A percentile compares a stretch with the other conserved stretches of the same genome.
These are phyloP conservation scores for Corinectria fuckeliana DNA, from an alignment of 2,329 filamentous ascomycete species.

Conservation along the genomic window DNA sequence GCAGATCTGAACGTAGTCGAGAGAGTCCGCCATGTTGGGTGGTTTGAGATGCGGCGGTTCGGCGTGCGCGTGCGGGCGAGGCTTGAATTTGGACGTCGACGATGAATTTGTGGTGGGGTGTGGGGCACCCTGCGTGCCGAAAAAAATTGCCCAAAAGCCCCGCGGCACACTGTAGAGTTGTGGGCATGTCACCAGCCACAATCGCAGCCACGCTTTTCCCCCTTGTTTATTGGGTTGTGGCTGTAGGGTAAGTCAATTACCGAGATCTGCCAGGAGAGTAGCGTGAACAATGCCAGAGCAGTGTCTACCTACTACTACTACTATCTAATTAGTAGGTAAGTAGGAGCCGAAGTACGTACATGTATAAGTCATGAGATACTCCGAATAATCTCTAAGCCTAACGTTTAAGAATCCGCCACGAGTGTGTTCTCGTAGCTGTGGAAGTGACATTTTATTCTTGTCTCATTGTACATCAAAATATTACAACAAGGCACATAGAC, in stretches of 20 bases:
- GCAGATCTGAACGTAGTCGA: slow-evolving; percentile 68
- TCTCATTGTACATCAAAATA: no score
- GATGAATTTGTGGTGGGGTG: slow-evolving; percentile 53
- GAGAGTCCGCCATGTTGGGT: slow-evolving; percentile 58
- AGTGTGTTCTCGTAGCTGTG: no score
- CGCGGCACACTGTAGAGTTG: slow-evolving; percentile 31
- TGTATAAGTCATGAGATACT: no score
- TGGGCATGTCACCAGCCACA: slow-evolving; percentile 32
- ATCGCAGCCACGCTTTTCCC: slow-evolving; percentile 21
- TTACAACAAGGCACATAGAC: no score
- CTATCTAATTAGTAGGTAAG: background rate
- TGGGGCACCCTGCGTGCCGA: slow-evolving; percentile 35
- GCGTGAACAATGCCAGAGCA: no score
- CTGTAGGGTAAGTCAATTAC: slow-evolving; percentile 15
- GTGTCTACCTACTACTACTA: background rate
- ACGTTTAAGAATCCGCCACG: no score
- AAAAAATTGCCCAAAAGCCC: slow-evolving; percentile 42
- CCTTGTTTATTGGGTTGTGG: background rate
- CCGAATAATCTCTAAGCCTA: no score
- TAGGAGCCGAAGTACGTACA: no score
- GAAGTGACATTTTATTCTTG: no score
- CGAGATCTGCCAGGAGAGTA: background rate
- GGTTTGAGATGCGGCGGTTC: slow-evolving; percentile 20
- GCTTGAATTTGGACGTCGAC: slow-evolving; percentile 44
- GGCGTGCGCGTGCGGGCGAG: slow-evolving; percentile 28